Evolutionary conservation across 2,329 filamentous ascomycete species (phyloP), one percentile per base, ranked within the genome.

Genomic region (Pochonia chlamydosporia): DNA sequence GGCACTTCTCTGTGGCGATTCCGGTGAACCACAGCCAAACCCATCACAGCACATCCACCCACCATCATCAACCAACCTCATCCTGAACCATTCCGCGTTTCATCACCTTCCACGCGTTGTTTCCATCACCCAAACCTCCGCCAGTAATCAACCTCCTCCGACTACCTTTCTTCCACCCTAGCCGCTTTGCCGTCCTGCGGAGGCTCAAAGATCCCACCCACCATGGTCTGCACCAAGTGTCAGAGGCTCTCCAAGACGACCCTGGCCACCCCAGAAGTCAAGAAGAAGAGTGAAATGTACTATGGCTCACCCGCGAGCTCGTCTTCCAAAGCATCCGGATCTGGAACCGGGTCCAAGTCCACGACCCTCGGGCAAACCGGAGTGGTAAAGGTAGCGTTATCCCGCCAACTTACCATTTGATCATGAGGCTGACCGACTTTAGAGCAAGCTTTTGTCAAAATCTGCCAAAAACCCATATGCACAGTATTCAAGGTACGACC

Each of bases 261-360:
- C 16, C 74, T 85, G 48, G 80, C 78, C 51, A 85, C 81, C 0
- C 81, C 81, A 0, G 76, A 72, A 24, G 81, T 85, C 52, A 85
- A 84, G 65, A 81, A 80, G 67, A 84, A 81, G 71, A 79, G 65
- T 58, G 81, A 85, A 44, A 80, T 84, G 67, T 84, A 84, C 62
- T 76, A 80, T 57, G 81, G 81, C 41, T 84, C 80, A 2, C 65
- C 78, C 1, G 69, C 75, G 13, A 46, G 28, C 25, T 48, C 52
- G 11, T 67, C 70, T 20, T 61, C 71, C 47, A 61, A 65, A 51
- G 50, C 62, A 16, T 59, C 63, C 41, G 62, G 60, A 40, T 67
- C 68, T 50, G 50, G 61, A 16, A 59, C 63, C 41, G 62, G 60
- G 40, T 67, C 68, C 50, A 73, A 70, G 47, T 73, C 76, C 20